Evolutionary conservation across 2,329 filamentous ascomycete genomes (phyloP).

Genomic region (Alternaria panax): DNA sequence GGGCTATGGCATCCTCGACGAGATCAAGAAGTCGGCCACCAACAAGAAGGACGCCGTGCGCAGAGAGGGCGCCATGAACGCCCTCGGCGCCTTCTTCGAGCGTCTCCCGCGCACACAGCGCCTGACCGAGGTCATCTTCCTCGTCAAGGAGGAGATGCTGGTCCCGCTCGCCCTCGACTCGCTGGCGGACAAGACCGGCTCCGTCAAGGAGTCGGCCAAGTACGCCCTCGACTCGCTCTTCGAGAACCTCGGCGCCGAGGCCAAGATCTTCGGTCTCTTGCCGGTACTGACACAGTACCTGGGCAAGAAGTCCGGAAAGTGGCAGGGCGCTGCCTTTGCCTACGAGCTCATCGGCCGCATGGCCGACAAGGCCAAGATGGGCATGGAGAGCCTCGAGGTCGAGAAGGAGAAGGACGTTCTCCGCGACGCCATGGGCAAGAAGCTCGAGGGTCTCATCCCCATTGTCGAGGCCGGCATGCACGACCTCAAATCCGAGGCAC

Average conservation of each 20-base stretch:
- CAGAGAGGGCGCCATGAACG: constrained; percentile 92
- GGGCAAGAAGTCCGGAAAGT: constrained; percentile 85
- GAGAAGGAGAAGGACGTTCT: constrained; percentile 88
- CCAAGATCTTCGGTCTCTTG: constrained; percentile 81
- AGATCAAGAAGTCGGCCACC: constrained; percentile 77
- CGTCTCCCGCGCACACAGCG: constrained; percentile 80
- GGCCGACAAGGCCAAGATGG: constrained; percentile 92
- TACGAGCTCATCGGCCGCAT: constrained; percentile 87
- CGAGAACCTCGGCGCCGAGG: constrained; percentile 78
- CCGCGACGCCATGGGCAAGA: constrained; percentile 87
- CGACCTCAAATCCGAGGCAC: constrained; percentile 82
- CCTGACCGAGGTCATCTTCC: constrained; percentile 79
- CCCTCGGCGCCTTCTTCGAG: constrained; percentile 92
- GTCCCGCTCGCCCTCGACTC: constrained; percentile 79
- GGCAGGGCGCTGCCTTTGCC: constrained; percentile 93
- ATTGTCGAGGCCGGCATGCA: constrained; percentile 94
- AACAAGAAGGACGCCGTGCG: constrained; percentile 92
- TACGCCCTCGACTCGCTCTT: constrained; percentile 94
- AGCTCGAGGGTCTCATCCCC: constrained; percentile 86
- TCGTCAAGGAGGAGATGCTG: constrained; percentile 80
- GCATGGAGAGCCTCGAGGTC: constrained; percentile 82
- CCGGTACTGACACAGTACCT: constrained; percentile 80
- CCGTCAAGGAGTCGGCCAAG: constrained; percentile 89
- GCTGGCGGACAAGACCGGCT: constrained; percentile 85
- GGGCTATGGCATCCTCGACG: constrained; percentile 67